Evolutionary conservation across 148 eudicot genomes (phyloP), one percentile per base, ranked within the genome.

Genomic region (Silene uniflora): DNA sequence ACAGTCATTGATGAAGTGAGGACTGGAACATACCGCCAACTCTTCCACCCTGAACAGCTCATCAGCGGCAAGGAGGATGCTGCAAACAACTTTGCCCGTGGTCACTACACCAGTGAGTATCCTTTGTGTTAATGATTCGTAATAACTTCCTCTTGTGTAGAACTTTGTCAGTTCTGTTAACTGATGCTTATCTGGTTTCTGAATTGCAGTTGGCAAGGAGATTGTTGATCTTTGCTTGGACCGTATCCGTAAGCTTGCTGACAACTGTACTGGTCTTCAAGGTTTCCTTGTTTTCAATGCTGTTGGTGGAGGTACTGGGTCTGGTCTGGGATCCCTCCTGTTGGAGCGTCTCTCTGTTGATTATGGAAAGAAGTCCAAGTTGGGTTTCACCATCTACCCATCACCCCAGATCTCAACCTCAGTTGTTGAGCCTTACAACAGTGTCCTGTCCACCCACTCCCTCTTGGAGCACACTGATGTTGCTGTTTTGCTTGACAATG

Each of bases 31-130:
- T 84, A 84, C 81, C 83, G 85, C 67, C 89, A 86, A 39, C 83
- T 86, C 25, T 86, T 86, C 74, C 89, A 86, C 76, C 89, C 86
- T 0, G 89, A 86, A 79, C 89, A 86, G 76, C 85, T 86, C 58
- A 86, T 86, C 67, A 86, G 87, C 10, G 89, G 87, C 70, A 84
- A 84, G 80, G 89, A 87, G 81, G 87, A 87, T 78, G 89, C 87
- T 46, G 89, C 89, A n/a, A 87, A 87, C 85, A 87, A 87, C 85
- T 87, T 87, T 58, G 89, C 89, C 62, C 89, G 87, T 82, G 89
- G 89, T 55, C 89, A 87, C 73, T 87, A 87, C 58, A 87, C 89
- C 79, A 87, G 89, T 87, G 68, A 72, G 80, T 78, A 1, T 29
- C 17, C 55, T 42, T 22, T 2, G 2, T 9, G 25, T 7, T 61